Evolutionary conservation across 495 filamentous ascomycete genomes (phyloP).

Genomic region (Neurospora tetraspora): DNA sequence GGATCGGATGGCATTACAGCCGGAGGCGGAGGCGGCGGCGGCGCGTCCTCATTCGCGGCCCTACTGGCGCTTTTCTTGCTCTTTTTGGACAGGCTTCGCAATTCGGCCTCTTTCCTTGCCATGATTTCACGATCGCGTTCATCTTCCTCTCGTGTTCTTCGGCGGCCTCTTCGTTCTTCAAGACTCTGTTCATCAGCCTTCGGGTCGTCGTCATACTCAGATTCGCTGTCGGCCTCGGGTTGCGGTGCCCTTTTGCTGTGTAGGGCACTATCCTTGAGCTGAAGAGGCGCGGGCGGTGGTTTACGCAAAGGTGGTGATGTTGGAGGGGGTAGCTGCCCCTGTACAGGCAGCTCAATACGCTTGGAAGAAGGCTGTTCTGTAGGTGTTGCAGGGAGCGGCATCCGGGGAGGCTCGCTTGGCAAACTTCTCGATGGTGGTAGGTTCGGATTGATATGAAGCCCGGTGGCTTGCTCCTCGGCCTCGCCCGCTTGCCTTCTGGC

Average conservation of each 20-base stretch:
- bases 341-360: background rate
- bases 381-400: conserved; percentile 29
- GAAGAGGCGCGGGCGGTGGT: conserved; percentile 73
- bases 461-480: conserved; percentile 17
- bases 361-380: conserved; percentile 27
- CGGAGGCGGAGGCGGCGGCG: conserved; percentile 4
- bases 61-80: conserved; percentile 43
- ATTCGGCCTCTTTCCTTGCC: conserved; percentile 51
- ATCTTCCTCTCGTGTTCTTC: conserved; percentile 82
- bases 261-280: conserved; percentile 42
- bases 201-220: conserved; percentile 73
- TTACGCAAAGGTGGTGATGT: conserved; percentile 57
- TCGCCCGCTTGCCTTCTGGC: conserved; percentile 30
- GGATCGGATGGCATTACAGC: conserved; percentile 23
- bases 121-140: conserved; percentile 66
- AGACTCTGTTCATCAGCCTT: conserved; percentile 51
- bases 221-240: conserved; percentile 56
- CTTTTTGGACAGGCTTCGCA: conserved; percentile 56
- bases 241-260: conserved; percentile 32
- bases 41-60: conserved; percentile 22
- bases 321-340: conserved; percentile 31
- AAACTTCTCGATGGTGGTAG: conserved; percentile 39
- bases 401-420: conserved; percentile 34
- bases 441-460: conserved; percentile 31
- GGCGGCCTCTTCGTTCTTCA: conserved; percentile 58